Conservation (phyloP, 2,329 filamentous ascomycete genomes). For the Diaporthe sp. region DNA sequence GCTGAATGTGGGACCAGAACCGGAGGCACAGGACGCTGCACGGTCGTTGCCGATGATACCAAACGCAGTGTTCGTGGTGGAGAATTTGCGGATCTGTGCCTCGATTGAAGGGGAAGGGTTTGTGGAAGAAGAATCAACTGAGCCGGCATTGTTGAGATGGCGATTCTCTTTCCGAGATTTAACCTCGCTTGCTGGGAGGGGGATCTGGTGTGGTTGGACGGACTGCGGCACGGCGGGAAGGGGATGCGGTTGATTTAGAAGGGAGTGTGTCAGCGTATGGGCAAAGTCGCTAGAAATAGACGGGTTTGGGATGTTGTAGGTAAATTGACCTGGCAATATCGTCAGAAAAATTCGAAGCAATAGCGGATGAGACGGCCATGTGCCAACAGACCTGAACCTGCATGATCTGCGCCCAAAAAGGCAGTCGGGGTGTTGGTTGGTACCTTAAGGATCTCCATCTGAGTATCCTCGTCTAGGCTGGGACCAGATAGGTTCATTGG, state of each 20-base stretch:
- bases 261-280: conserved; percentile 60
- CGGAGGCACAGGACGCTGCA: conserved; percentile 44
- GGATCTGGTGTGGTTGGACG: conserved; percentile 48
- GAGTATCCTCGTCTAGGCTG: conserved; percentile 52
- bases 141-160: conserved; percentile 44
- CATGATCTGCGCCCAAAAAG: neutral
- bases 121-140: conserved; percentile 32
- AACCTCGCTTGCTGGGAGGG: conserved; percentile 53
- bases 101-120: conserved; percentile 41
- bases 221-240: conserved; percentile 45
- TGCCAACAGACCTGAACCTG: conserved; percentile 35
- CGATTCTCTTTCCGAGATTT: conserved; percentile 62
- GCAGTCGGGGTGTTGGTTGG: conserved; percentile 60
- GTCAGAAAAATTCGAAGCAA: neutral
- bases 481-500: conserved; percentile 48
- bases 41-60: conserved; percentile 42
- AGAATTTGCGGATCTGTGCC: conserved; percentile 55
- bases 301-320: conserved; percentile 43
- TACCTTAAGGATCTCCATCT: conserved; percentile 51
- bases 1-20: conserved; percentile 50
- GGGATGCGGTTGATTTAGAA: conserved; percentile 62
- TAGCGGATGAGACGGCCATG: neutral
- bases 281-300: conserved; percentile 55
- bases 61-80: conserved; percentile 48
- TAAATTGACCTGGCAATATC: conserved; percentile 18